phyloP scores from a whole-genome alignment of 306 rosid species.

The Leucaena leucocephala region DNA sequence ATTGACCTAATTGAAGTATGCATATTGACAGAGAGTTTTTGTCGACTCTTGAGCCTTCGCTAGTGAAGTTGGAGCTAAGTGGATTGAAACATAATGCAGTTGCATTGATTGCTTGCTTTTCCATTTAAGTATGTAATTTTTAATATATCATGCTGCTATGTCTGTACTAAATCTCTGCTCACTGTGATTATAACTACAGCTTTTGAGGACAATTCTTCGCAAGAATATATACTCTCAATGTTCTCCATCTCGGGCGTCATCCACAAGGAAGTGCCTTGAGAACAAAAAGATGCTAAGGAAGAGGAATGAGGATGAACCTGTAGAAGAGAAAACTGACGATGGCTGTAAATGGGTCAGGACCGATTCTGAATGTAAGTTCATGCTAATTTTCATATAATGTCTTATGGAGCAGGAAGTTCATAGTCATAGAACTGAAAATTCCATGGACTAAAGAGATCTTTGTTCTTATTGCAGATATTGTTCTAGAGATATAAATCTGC shows the following conservation, averaged over 20 bases:
- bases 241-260: constrained; percentile 46
- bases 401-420: constrained; percentile 10
- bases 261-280: constrained; percentile 63
- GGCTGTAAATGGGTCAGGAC: constrained; percentile 96
- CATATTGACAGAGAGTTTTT: neutral
- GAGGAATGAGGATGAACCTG: constrained; percentile 46
- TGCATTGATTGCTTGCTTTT: neutral
- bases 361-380: constrained; percentile 92
- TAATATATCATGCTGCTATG: neutral
- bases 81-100: neutral
- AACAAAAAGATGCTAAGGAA: constrained; percentile 51
- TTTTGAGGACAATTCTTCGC: constrained; percentile 81
- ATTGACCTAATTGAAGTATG: too few species aligned
- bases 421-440: neutral
- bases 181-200: constrained; percentile 50
- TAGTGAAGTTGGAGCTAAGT: neutral
- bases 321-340: constrained; percentile 48
- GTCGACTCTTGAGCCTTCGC: neutral
- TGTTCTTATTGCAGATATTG: constrained; percentile 74
- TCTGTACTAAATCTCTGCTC: neutral
- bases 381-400: neutral
- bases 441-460: constrained; percentile 27
- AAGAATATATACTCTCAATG: constrained; percentile 70
- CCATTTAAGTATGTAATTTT: neutral
- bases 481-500: constrained; percentile 77